Evolutionary conservation across 2,329 filamentous ascomycete species (phyloP), one percentile per base, ranked within the genome.

Genomic region (Calonectria henricotiae): DNA sequence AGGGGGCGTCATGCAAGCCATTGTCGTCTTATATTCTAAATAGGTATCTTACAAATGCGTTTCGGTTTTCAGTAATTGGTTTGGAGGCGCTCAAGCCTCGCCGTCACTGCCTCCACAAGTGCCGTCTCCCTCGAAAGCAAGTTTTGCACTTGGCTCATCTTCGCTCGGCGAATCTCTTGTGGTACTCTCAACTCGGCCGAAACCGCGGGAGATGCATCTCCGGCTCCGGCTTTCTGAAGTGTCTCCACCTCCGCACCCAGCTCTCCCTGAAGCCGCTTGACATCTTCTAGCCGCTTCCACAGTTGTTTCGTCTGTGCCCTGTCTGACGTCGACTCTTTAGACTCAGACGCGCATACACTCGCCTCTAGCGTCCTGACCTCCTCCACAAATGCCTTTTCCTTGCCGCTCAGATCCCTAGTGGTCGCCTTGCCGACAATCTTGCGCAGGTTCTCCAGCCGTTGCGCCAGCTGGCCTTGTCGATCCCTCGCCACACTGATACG

Each of bases 111-210:
- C 74, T 93, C 91, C 7, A 94, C 89, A 76, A 94, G 80, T 5
- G 90, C 90, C 55, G 89, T 89, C 82, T 94, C 91, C 32, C 92
- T 84, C 68, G 92, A 90, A 73, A 94, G 82, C 70, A 93, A 80
- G 32, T 83, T 82, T 81, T 89, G 89, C 25, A 94, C 89, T 78
- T 92, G 88, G 67, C 85, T 85, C 73, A 93, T 81, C 82, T 92
- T 93, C 62, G 85, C 87, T 81, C 86, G 89, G 69, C 90, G 86
- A 69, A 93, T 86, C 65, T 91, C 89, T 23, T 86, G 82, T 13
- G 90, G 89, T 65, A 92, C 89, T 72, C 85, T 84, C 62, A 89
- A 74, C 69, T 87, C 84, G 54, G 83, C 81, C 30, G 74, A 71
- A 44, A 72, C 71, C 43, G 80, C 74, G 32, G 76, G 65, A 32